phyloP scores from a whole-genome alignment of 441 rosid genomes.

The Croton setiger region DNA sequence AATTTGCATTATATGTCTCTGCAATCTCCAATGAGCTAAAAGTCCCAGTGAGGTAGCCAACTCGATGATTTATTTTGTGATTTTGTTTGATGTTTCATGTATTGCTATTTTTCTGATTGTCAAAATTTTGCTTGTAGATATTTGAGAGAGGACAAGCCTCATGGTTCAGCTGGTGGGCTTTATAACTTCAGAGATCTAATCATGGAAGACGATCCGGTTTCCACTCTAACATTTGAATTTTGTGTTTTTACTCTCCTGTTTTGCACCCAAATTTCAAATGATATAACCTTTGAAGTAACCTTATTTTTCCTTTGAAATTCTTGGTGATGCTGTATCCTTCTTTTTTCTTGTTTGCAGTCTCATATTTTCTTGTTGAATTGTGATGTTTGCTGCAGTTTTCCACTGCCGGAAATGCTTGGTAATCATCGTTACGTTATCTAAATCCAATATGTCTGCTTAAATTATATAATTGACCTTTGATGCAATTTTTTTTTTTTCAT shows the following conservation, averaged over 20 bases:
- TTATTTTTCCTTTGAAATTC: not conserved
- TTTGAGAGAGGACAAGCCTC: slow-evolving; percentile 86
- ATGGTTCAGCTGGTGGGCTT: slow-evolving; percentile 96
- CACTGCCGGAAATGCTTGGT: slow-evolving; percentile 81
- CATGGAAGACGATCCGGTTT: slow-evolving; percentile 83
- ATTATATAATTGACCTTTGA: not conserved
- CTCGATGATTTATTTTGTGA: slow-evolving; percentile 14
- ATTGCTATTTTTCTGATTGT: slow-evolving; percentile 9
- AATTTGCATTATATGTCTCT: slow-evolving; percentile 76
- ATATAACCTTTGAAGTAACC: not conserved
- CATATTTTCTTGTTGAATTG: slow-evolving; percentile 76
- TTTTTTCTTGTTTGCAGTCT: slow-evolving; percentile 39
- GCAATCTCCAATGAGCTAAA: slow-evolving; percentile 79
- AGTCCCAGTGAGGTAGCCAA: slow-evolving; percentile 68
- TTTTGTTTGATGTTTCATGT: not conserved
- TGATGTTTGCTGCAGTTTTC: slow-evolving; percentile 92
- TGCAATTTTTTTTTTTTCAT: not conserved
- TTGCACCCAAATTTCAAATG: not conserved
- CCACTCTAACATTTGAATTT: slow-evolving; percentile 12
- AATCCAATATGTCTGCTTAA: slow-evolving; percentile 11
- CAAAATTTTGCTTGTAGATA: slow-evolving; percentile 40
- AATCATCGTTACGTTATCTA: slow-evolving; percentile 12
- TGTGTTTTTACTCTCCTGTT: not conserved
- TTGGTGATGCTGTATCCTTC: not conserved
- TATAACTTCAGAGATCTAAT: slow-evolving; percentile 67